Evolutionary conservation across 345 rosid genomes (phyloP).

Genomic region (Viola odorata): DNA sequence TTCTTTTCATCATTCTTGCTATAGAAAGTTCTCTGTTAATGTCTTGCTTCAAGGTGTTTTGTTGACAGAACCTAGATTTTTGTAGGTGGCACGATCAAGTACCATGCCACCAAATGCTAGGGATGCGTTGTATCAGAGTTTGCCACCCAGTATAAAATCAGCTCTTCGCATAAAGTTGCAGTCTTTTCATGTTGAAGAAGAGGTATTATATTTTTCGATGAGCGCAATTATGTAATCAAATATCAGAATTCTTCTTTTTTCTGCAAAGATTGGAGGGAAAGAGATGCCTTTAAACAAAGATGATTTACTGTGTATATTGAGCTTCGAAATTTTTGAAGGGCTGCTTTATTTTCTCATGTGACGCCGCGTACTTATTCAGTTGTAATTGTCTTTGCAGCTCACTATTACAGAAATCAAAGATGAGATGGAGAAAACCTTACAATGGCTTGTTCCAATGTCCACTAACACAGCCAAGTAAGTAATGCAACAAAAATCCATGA

Average conservation of each 20-base stretch:
- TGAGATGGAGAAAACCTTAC: constrained; percentile 77
- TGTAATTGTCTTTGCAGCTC: constrained; percentile 36
- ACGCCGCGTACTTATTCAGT: neutral
- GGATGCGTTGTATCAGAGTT: constrained; percentile 55
- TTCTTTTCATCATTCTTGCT: too few relatives aligned
- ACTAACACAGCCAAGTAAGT: constrained; percentile 76
- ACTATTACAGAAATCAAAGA: constrained; percentile 54
- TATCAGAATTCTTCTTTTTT: neutral
- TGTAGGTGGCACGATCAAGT: constrained; percentile 66
- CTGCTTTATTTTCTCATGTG: too few relatives aligned
- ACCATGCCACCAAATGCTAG: constrained; percentile 58
- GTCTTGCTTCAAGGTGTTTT: too few relatives aligned
- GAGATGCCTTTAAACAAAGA: neutral
- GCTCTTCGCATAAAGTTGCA: constrained; percentile 55
- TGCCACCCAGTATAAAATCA: constrained; percentile 61
- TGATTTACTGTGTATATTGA: too few relatives aligned
- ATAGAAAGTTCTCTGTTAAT: too few relatives aligned
- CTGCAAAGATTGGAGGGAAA: neutral
- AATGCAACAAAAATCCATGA: neutral
- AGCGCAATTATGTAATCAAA: too few relatives aligned
- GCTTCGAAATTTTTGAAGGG: too few relatives aligned
- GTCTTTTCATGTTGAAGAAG: constrained; percentile 44
- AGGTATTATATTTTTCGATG: constrained; percentile 33
- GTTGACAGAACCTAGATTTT: neutral
- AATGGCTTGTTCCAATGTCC: constrained; percentile 84